Percentiles rank a stretch among this genome's conserved stretches.
phyloP scores from a whole-genome alignment of 2,329 filamentous ascomycete species.

The Ceratocystis variospora region DNA sequence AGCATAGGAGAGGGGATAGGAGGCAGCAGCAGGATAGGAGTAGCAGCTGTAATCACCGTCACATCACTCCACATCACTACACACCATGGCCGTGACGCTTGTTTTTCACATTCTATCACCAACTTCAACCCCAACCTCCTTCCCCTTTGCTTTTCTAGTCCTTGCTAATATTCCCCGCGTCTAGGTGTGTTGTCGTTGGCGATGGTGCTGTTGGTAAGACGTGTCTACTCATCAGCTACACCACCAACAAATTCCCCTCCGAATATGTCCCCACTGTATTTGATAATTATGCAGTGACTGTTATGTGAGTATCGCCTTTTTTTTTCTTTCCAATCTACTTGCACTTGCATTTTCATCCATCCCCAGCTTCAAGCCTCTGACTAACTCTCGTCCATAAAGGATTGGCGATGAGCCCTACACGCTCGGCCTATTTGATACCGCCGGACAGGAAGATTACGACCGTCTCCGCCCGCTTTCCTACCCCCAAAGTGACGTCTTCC shows the following conservation, averaged over 20 bases:
- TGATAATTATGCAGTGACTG: slow-evolving; percentile 98
- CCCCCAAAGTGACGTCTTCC: slow-evolving; percentile 95
- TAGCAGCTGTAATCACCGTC: neutral
- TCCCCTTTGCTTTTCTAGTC: neutral
- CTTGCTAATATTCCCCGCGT: slow-evolving; percentile 7
- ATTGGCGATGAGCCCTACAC: slow-evolving; percentile 98
- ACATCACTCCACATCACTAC: neutral
- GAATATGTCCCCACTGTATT: slow-evolving; percentile 99
- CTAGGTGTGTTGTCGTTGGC: slow-evolving; percentile 93
- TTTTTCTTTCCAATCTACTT: slow-evolving; percentile 15
- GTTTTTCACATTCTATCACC: neutral
- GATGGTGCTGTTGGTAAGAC: slow-evolving; percentile 99
- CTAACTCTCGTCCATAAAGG: slow-evolving; percentile 41
- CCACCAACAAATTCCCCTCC: slow-evolving; percentile 98
- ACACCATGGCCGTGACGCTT: neutral
- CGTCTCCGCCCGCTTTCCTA: slow-evolving; percentile 91
- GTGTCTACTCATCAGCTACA: slow-evolving; percentile 97
- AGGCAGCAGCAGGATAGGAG: neutral
- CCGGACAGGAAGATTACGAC: slow-evolving; percentile 98
- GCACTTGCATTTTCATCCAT: slow-evolving; percentile 11
- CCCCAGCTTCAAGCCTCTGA: neutral
- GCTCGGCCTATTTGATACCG: slow-evolving; percentile 92
- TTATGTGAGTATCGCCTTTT: slow-evolving; percentile 62
- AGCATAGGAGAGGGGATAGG: neutral
- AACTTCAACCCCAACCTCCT: neutral